Conservation (phyloP, 2,329 filamentous ascomycete species). For the Aureobasidium sp. region DNA sequence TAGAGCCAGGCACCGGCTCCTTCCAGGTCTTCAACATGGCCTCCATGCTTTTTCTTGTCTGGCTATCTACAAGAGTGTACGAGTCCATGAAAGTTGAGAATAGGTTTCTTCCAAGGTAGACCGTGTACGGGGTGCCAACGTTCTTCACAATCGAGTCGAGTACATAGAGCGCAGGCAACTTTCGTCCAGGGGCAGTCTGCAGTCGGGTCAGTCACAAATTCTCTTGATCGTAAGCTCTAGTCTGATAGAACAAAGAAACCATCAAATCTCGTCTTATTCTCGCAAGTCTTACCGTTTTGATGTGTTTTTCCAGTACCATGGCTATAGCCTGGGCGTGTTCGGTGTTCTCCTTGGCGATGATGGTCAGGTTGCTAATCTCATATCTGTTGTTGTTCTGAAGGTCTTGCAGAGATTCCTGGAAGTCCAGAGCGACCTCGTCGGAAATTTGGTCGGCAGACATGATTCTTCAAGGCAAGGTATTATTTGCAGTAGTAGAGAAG, state of each 20-base stretch:
- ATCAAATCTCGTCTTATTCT: background rate
- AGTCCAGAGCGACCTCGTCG: conserved; percentile 90
- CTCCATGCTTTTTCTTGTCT: conserved; percentile 84
- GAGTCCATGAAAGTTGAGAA: conserved; percentile 96
- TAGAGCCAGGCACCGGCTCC: conserved; percentile 86
- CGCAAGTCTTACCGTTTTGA: conserved; percentile 72
- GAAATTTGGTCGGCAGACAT: conserved; percentile 53
- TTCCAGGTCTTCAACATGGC: conserved; percentile 99
- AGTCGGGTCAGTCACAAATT: conserved; percentile 34
- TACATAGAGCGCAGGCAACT: conserved; percentile 92
- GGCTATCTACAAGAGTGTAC: conserved; percentile 79
- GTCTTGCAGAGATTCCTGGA: conserved; percentile 86
- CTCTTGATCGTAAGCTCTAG: background rate
- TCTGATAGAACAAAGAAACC: background rate
- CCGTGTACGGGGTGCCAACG: conserved; percentile 92
- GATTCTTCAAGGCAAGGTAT: conserved; percentile 21
- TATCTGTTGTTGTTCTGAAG: conserved; percentile 84
- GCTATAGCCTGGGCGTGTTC: conserved; percentile 93
- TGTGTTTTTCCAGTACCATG: conserved; percentile 82
- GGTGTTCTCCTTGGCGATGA: conserved; percentile 96
- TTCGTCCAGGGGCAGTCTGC: conserved; percentile 79
- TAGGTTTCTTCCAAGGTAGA: conserved; percentile 87
- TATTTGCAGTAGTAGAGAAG: conserved; percentile 19
- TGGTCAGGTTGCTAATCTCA: conserved; percentile 94
- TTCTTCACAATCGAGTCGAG: conserved; percentile 98